Percentiles rank a stretch among this genome's conserved stretches.
Evolutionary conservation across 2,329 filamentous ascomycete species (phyloP).

Genomic region (Diaporthe sp.): DNA sequence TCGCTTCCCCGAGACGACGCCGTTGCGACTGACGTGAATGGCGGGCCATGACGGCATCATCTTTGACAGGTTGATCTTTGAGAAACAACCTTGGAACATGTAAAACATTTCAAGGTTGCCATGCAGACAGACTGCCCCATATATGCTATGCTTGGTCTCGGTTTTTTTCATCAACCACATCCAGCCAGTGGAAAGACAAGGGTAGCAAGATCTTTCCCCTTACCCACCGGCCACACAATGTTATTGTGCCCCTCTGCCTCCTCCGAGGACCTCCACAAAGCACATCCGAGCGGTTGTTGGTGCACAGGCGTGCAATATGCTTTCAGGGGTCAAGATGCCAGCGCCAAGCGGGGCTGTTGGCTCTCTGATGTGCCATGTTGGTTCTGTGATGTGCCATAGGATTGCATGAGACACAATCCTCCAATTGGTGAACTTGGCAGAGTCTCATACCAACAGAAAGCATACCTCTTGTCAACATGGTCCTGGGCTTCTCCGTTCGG

Average conservation of each 20-base stretch:
- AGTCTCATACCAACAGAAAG: background rate
- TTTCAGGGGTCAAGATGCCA: background rate
- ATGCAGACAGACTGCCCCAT: background rate
- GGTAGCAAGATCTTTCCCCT: background rate
- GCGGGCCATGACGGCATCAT: slow-evolving; percentile 21
- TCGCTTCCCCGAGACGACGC: slow-evolving; percentile 19
- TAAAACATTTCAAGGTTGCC: background rate
- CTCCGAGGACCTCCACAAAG: background rate
- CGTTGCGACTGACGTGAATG: slow-evolving; percentile 8
- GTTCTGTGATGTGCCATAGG: background rate
- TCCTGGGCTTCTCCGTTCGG: background rate
- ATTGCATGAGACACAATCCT: background rate
- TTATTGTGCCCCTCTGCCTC: background rate
- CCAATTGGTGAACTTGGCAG: too few relatives aligned
- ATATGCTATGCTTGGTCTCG: background rate
- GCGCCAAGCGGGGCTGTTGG: background rate
- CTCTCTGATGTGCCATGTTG: background rate
- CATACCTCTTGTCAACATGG: background rate
- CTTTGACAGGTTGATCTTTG: background rate
- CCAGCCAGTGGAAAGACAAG: background rate
- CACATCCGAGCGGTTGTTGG: background rate
- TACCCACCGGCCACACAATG: background rate
- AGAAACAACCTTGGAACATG: background rate
- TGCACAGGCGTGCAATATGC: background rate
- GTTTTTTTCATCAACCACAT: background rate